These are phyloP conservation scores for Aphanomyces invadans DNA, from an alignment of 352 stramenopile genomes.

Conservation along the genomic window DNA sequence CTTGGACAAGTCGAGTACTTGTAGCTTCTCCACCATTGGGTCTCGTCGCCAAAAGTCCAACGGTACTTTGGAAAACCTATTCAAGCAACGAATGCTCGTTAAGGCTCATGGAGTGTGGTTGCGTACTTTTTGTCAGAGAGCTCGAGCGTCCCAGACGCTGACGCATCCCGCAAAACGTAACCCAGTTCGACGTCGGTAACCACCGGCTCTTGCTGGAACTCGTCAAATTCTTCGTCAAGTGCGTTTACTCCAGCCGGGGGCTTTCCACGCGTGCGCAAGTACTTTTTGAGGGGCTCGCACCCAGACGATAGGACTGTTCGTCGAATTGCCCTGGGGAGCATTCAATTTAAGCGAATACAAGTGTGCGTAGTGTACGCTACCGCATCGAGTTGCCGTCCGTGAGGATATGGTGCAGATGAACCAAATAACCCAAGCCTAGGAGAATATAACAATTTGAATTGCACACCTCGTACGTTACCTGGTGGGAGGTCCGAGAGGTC, in stretches of 20 bases:
- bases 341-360: no score
- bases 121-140: constrained; percentile 31
- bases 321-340: constrained; percentile 37
- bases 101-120: no score
- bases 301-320: constrained; percentile 52
- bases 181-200: constrained; percentile 27
- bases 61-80: constrained; percentile 11
- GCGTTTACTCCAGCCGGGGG: constrained; percentile 45
- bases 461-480: constrained; percentile 6
- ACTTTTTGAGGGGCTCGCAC: constrained; percentile 75
- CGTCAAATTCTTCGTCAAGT: constrained; percentile 62
- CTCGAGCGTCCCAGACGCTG: constrained; percentile 45
- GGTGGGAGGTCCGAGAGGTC: constrained; percentile 34
- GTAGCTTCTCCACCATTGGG: neutral
- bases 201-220: constrained; percentile 19
- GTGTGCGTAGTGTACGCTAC: no score
- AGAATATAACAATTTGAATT: neutral
- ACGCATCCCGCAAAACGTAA: constrained; percentile 48
- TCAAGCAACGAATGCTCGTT: no score
- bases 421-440: constrained; percentile 54
- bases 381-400: constrained; percentile 70
- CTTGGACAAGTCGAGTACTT: constrained; percentile 49
- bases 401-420: constrained; percentile 66
- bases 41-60: neutral
- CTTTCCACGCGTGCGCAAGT: constrained; percentile 55